phyloP scores from a whole-genome alignment of 2,329 filamentous ascomycete species.

The Corniculantispora saksenae region DNA sequence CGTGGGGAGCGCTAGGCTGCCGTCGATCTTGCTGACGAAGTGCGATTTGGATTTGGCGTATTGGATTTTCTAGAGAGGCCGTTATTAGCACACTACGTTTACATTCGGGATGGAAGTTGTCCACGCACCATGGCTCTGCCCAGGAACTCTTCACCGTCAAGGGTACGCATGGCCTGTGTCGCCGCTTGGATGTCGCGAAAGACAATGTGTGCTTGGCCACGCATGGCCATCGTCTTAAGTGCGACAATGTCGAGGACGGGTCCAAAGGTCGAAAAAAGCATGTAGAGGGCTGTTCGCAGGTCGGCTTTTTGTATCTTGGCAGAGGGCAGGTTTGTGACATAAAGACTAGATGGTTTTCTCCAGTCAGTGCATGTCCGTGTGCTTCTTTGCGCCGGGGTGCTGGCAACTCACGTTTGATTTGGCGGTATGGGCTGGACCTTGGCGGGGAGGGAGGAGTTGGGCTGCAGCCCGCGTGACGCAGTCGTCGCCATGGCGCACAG shows the following conservation, averaged over 20 bases:
- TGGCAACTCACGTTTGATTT: constrained; percentile 72
- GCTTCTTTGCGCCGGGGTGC: background rate
- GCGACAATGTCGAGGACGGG: constrained; percentile 89
- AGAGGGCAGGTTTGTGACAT: constrained; percentile 81
- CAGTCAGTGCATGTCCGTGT: constrained; percentile 14
- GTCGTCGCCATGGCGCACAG: constrained; percentile 30
- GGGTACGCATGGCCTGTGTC: constrained; percentile 86
- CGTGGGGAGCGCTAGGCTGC: constrained; percentile 75
- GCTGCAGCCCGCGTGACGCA: constrained; percentile 41
- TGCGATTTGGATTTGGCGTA: constrained; percentile 91
- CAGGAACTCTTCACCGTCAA: constrained; percentile 84
- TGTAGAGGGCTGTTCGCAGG: constrained; percentile 83
- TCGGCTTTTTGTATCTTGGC: constrained; percentile 89
- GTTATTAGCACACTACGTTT: background rate
- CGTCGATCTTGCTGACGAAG: constrained; percentile 86
- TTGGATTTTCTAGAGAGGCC: constrained; percentile 68
- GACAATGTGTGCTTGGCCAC: constrained; percentile 91
- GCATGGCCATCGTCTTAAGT: constrained; percentile 87
- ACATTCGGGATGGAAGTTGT: background rate
- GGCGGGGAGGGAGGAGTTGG: constrained; percentile 45
- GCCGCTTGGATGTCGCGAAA: constrained; percentile 89
- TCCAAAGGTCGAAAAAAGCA: constrained; percentile 91
- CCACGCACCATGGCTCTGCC: constrained; percentile 76
- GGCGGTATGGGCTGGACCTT: constrained; percentile 61
- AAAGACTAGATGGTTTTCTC: constrained; percentile 63